These are phyloP conservation scores for Cladosporium austrohemisphaericum DNA, from an alignment of 2,329 filamentous ascomycete genomes.

Conservation along the genomic window DNA sequence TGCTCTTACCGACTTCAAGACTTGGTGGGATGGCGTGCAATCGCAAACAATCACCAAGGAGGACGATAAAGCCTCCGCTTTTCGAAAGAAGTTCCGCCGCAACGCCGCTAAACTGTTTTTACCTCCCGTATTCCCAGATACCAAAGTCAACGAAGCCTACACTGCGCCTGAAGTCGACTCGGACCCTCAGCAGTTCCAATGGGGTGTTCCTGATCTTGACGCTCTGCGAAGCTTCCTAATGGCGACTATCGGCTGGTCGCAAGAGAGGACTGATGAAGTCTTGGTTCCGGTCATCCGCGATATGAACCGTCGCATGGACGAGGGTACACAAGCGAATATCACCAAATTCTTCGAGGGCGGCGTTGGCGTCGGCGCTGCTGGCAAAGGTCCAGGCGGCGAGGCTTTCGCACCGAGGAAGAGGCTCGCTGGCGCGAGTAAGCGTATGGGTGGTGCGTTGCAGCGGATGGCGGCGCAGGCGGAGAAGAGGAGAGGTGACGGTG, in stretches of 20 bases:
- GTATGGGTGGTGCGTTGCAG: slow-evolving; percentile 72
- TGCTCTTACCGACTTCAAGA: slow-evolving; percentile 68
- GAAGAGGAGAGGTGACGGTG: slow-evolving; percentile 20
- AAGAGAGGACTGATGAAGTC: slow-evolving; percentile 90
- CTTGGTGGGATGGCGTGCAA: slow-evolving; percentile 85
- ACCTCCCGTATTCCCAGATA: slow-evolving; percentile 72
- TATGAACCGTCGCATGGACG: slow-evolving; percentile 82
- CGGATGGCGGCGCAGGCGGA: slow-evolving; percentile 58
- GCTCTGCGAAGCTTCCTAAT: slow-evolving; percentile 81
- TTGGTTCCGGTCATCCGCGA: slow-evolving; percentile 92
- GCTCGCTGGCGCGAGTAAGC: slow-evolving; percentile 60
- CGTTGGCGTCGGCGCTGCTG: slow-evolving; percentile 61
- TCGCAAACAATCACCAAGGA: slow-evolving; percentile 58
- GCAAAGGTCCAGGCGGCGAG: slow-evolving; percentile 40
- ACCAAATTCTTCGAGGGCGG: slow-evolving; percentile 82
- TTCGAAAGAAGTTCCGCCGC: slow-evolving; percentile 82
- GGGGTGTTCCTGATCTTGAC: slow-evolving; percentile 92
- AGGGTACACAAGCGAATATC: slow-evolving; percentile 94
- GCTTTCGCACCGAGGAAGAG: slow-evolving; percentile 68
- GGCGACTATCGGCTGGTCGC: slow-evolving; percentile 86
- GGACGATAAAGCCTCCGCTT: slow-evolving; percentile 54
- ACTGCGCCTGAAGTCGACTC: slow-evolving; percentile 79
- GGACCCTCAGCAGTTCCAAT: slow-evolving; percentile 76
- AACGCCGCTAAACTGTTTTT: slow-evolving; percentile 84
- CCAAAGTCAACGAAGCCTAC: slow-evolving; percentile 78